phyloP scores from a whole-genome alignment of 306 rosid species.

The Nissolia schottii region DNA sequence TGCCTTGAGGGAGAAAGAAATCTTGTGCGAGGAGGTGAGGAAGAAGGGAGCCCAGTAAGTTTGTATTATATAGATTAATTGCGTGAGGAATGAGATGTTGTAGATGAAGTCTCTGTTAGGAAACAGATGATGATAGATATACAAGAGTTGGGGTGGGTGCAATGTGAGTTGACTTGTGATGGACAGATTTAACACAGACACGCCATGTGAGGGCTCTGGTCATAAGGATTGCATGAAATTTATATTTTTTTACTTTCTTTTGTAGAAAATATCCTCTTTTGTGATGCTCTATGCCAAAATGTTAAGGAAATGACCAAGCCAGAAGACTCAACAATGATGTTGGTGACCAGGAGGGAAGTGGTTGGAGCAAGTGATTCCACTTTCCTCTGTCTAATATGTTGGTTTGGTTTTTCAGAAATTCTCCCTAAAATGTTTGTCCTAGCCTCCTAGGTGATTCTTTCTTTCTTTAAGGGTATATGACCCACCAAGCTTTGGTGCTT shows the following conservation, averaged over 20 bases:
- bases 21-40: too few species aligned
- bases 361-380: background rate
- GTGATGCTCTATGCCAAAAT: background rate
- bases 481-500: background rate
- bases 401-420: background rate
- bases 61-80: too few species aligned
- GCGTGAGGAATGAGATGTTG: too few species aligned
- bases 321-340: background rate
- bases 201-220: too few species aligned
- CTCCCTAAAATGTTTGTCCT: background rate
- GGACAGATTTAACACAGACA: background rate
- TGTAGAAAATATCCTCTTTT: background rate
- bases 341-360: background rate
- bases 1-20: too few species aligned
- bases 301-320: background rate
- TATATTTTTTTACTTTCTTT: too few species aligned
- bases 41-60: too few species aligned
- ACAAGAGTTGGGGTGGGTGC: background rate
- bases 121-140: background rate
- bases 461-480: background rate
- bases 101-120: too few species aligned
- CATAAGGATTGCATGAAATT: too few species aligned
- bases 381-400: background rate
- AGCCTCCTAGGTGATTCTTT: background rate
- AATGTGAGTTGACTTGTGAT: background rate